phyloP scores from a whole-genome alignment of 768 basidiomycete species.

The Epithele typhae region DNA sequence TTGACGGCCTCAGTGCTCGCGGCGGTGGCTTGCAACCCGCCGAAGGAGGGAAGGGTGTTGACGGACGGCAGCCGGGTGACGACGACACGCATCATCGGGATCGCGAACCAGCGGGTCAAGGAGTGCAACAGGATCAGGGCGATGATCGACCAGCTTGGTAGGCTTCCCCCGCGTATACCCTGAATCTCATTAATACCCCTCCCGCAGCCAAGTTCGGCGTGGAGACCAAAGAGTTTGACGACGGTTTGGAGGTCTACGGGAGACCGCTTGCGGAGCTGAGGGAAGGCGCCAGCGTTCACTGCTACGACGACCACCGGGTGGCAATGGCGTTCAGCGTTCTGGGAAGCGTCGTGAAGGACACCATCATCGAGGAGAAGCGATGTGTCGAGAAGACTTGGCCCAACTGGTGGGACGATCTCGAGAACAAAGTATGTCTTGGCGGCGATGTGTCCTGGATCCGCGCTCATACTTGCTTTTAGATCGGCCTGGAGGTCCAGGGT shows the following conservation, averaged over 20 bases:
- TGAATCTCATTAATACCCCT: not conserved
- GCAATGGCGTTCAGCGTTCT: constrained; percentile 98
- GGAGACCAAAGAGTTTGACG: constrained; percentile 85
- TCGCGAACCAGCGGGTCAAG: constrained; percentile 97
- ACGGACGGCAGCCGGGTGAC: constrained; percentile 28
- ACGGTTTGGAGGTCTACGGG: constrained; percentile 89
- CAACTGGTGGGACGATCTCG: constrained; percentile 98
- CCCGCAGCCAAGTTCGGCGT: constrained; percentile 87
- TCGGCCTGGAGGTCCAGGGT: constrained; percentile 84
- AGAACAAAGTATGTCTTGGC: constrained; percentile 82
- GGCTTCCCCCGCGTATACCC: constrained; percentile 13
- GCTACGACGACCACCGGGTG: constrained; percentile 98
- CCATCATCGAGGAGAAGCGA: constrained; percentile 89
- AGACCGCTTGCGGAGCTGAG: constrained; percentile 59
- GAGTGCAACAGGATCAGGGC: constrained; percentile 96
- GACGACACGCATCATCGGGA: constrained; percentile 84
- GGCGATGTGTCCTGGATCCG: no score
- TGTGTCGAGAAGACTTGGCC: constrained; percentile 99
- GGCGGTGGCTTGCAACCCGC: constrained; percentile 59
- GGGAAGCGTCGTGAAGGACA: constrained; percentile 65
- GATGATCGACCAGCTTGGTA: constrained; percentile 94
- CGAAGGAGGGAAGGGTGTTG: constrained; percentile 46
- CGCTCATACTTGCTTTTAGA: constrained; percentile 40
- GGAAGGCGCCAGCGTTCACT: constrained; percentile 78
- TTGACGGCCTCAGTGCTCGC: constrained; percentile 91